Conservation (phyloP, 441 rosid species). For the Bruguiera hainesii region DNA sequence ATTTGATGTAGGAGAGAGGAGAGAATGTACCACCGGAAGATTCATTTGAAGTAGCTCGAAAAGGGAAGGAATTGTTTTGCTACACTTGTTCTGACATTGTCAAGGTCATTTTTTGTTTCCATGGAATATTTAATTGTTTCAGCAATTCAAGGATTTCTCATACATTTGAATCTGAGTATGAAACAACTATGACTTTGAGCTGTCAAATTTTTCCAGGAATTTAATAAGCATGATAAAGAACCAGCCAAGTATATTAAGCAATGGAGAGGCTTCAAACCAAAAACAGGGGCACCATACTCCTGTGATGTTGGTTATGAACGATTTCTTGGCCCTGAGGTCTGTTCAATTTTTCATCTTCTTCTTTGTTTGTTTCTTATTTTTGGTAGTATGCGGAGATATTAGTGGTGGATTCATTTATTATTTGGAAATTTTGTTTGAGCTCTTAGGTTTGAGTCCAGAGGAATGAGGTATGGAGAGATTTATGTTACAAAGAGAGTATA, state of each 20-base stretch:
- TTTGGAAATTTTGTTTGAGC: too few relatives aligned
- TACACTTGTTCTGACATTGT: constrained; percentile 94
- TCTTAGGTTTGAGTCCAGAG: too few relatives aligned
- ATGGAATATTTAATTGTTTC: constrained; percentile 4
- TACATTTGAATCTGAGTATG: constrained; percentile 8
- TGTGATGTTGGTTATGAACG: constrained; percentile 98
- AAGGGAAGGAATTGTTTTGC: constrained; percentile 93
- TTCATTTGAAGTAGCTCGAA: constrained; percentile 93
- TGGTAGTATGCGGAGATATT: too few relatives aligned
- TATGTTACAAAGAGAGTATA: too few relatives aligned
- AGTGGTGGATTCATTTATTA: too few relatives aligned
- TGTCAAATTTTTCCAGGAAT: constrained; percentile 62
- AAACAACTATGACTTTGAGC: constrained; percentile 3
- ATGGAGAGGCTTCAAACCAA: constrained; percentile 92
- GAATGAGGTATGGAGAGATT: too few relatives aligned
- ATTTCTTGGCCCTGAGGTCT: constrained; percentile 98
- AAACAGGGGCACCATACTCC: constrained; percentile 96
- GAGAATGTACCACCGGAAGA: constrained; percentile 97
- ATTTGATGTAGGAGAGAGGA: constrained; percentile 75
- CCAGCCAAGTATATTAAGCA: constrained; percentile 89
- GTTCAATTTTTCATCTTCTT: constrained; percentile 11
- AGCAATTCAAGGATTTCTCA: neutral
- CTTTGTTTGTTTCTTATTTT: constrained; percentile 3
- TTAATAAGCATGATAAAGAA: constrained; percentile 95
- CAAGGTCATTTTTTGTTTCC: constrained; percentile 51